These are phyloP conservation scores for Clitoria ternatea DNA, from an alignment of 306 rosid genomes.

Conservation along the genomic window DNA sequence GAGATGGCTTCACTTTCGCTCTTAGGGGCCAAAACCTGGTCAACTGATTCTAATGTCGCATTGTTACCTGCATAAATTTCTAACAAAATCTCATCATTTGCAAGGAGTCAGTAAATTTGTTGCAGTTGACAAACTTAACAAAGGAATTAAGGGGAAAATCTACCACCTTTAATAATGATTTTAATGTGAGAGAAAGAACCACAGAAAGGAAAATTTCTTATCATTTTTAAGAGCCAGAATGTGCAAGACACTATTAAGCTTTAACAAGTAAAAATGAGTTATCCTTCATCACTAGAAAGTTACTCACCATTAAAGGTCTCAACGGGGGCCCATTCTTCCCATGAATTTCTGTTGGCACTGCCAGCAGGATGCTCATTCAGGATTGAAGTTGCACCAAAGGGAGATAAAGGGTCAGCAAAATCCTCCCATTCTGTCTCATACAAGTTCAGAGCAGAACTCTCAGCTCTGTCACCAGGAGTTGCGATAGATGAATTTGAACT, in stretches of 20 bases:
- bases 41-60: slow-evolving; percentile 52
- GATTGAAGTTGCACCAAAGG: slow-evolving; percentile 61
- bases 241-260: background rate
- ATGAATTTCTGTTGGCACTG: slow-evolving; percentile 51
- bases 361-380: slow-evolving; percentile 55
- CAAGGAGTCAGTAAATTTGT: background rate
- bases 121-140: background rate
- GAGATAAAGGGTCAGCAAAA: slow-evolving; percentile 53
- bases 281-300: slow-evolving; percentile 10
- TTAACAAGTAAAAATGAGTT: background rate
- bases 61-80: slow-evolving; percentile 45
- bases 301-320: slow-evolving; percentile 59
- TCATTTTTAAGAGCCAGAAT: background rate
- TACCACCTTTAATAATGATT: background rate
- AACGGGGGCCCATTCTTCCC: slow-evolving; percentile 44
- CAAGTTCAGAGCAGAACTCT: slow-evolving; percentile 52
- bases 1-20: slow-evolving; percentile 34
- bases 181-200: background rate
- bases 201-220: background rate
- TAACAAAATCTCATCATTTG: slow-evolving; percentile 3
- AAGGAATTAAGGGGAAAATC: background rate
- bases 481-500: slow-evolving; percentile 66
- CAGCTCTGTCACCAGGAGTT: slow-evolving; percentile 55
- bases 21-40: slow-evolving; percentile 36
- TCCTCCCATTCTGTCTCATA: slow-evolving; percentile 64